Percentiles rank a stretch among this genome's conserved stretches.
Evolutionary conservation across 352 stramenopile species (phyloP).

Genomic region (Globisporangium spinosum): DNA sequence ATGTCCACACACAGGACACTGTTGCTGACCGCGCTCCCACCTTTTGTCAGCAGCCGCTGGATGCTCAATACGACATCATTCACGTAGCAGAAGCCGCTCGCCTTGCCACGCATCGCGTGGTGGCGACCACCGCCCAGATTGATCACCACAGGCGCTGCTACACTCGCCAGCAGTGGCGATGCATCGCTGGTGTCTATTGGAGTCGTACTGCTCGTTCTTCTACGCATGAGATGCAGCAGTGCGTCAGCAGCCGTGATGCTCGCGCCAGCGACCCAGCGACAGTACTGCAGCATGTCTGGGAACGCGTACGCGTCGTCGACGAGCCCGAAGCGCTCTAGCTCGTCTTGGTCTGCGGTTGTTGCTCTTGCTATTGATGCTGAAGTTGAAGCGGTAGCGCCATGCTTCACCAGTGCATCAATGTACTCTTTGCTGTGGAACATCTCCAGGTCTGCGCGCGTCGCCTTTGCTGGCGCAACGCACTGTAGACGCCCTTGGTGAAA

Average conservation of each 20-base stretch:
- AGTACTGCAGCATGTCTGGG: slow-evolving; percentile 58
- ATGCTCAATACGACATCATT: slow-evolving; percentile 66
- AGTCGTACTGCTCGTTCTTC: not conserved
- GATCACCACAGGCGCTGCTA: slow-evolving; percentile 26
- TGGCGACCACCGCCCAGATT: slow-evolving; percentile 62
- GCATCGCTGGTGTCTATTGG: no score
- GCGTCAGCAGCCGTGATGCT: slow-evolving; percentile 56
- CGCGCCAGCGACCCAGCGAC: slow-evolving; percentile 42
- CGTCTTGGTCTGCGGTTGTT: slow-evolving; percentile 3
- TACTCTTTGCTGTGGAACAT: slow-evolving; percentile 39
- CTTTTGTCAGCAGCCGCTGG: slow-evolving; percentile 22
- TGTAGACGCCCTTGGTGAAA: slow-evolving; percentile 22
- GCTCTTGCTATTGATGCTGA: not conserved
- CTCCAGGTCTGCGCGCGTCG: slow-evolving; percentile 27
- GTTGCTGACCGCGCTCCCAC: slow-evolving; percentile 5
- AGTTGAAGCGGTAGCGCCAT: not conserved
- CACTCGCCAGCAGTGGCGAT: no score
- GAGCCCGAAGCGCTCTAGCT: slow-evolving; percentile 39
- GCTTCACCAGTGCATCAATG: slow-evolving; percentile 25
- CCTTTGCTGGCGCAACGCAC: slow-evolving; percentile 31
- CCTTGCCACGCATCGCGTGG: slow-evolving; percentile 49
- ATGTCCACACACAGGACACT: slow-evolving; percentile 54
- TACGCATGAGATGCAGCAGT: slow-evolving; percentile 31
- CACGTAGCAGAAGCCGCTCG: slow-evolving; percentile 74
- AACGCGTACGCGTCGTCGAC: slow-evolving; percentile 64